Evolutionary conservation across 2,329 filamentous ascomycete genomes (phyloP), one percentile per base, ranked within the genome.

Genomic region (Bipolaris gigantea): DNA sequence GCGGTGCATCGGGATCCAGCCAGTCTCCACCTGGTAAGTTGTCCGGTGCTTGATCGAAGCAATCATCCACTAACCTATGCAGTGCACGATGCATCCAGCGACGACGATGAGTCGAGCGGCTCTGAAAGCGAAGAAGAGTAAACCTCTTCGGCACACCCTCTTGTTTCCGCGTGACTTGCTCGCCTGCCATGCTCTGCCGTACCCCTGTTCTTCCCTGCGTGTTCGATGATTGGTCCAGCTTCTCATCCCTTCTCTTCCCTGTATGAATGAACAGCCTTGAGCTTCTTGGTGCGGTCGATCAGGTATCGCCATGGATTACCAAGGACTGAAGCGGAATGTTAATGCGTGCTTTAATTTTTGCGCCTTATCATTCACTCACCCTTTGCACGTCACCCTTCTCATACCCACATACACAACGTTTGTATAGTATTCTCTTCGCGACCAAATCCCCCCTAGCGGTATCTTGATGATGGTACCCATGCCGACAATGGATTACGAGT

Each of bases 71-170:
- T 67, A 44, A 67, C 64, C 27, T 47, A n/a, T 57, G 23, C 55
- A 70, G 66, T 69, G 48, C 68, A 75, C 54, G 74, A 72, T 53
- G 79, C 81, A 41, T 80, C 79, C 36, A 83, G 80, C 62, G 81
- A 81, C 51, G 76, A 77, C 46, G 60, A 73, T 63, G 44, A 78
- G 75, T 59, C 70, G 10, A 79, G 77, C 57, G 82, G 80, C 63
- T 84, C 82, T 4, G 83, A 85, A 63, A 77, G 76, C 55, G 75
- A 77, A 56, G 76, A 78, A 58, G 76, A 78, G 64, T 77, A 69
- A 65, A 35, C 15, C 21, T 40, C 40, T 27, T 47, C 43, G 10
- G 33, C 25, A 43, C 34, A 44, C 27, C 30, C 23, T 55, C 41
- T 48, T 42, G 39, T 44, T 44, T 42, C 53, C 46, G 49, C 52